Conservation (phyloP, 2,329 filamentous ascomycete species). For the Fusarium redolens region DNA sequence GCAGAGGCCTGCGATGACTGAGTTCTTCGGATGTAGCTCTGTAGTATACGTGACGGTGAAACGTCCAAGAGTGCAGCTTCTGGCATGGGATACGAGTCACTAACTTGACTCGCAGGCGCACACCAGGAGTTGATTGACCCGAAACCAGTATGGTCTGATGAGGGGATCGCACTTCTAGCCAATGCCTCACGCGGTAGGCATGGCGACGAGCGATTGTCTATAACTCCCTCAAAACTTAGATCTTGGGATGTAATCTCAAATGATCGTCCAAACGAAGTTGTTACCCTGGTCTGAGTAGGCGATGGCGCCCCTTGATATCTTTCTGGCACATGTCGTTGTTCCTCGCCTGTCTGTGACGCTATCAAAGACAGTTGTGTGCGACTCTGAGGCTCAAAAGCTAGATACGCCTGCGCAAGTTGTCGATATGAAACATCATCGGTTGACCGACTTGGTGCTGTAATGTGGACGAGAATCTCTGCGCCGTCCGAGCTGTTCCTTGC, state of each 20-base stretch:
- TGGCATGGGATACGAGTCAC: conserved; percentile 64
- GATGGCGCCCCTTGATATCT: conserved; percentile 9
- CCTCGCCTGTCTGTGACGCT: background rate
- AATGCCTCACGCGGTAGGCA: conserved; percentile 29
- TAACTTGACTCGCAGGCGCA: conserved; percentile 62
- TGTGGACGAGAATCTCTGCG: conserved; percentile 67
- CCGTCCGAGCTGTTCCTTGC: conserved; percentile 43
- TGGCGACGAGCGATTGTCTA: conserved; percentile 58
- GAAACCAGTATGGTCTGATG: conserved; percentile 15
- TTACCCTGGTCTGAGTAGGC: conserved; percentile 16
- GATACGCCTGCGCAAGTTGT: conserved; percentile 62
- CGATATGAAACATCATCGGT: conserved; percentile 62
- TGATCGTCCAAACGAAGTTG: conserved; percentile 30
- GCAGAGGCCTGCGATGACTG: conserved; percentile 39
- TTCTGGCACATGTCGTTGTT: background rate
- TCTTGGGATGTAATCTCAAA: conserved; percentile 52
- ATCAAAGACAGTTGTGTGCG: conserved; percentile 18
- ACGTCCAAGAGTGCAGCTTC: conserved; percentile 42
- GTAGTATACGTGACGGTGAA: conserved; percentile 63
- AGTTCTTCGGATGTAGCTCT: conserved; percentile 57
- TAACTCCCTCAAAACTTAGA: conserved; percentile 58
- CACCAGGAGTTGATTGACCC: conserved; percentile 53
- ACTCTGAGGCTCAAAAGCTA: conserved; percentile 56
- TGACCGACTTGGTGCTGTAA: conserved; percentile 61
- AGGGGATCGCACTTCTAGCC: background rate